phyloP scores from a whole-genome alignment of 257 asterid species.

The Ballota nigra region DNA sequence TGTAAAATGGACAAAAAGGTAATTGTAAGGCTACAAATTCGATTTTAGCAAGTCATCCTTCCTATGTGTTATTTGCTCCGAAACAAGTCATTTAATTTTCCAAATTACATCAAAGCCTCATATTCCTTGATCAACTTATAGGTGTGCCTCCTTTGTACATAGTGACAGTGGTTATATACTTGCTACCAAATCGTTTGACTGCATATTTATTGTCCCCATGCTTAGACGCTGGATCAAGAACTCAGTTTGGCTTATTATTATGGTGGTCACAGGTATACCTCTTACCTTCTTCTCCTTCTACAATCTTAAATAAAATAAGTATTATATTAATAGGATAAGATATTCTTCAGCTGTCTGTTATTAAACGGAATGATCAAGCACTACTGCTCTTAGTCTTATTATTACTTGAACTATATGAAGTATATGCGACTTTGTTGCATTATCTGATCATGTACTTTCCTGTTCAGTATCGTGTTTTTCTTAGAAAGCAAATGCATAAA shows the following conservation, averaged over 20 bases:
- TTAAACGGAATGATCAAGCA: too few relatives aligned
- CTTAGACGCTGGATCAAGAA: slow-evolving; percentile 92
- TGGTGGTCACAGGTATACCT: slow-evolving; percentile 98
- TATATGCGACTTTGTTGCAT: too few relatives aligned
- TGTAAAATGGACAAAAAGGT: too few relatives aligned
- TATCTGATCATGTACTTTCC: too few relatives aligned
- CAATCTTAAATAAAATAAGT: slow-evolving; percentile 7
- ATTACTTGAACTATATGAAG: too few relatives aligned
- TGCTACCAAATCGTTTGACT: slow-evolving; percentile 78
- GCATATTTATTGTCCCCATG: slow-evolving; percentile 88
- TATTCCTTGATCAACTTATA: slow-evolving; percentile 64
- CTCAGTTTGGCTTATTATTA: slow-evolving; percentile 85
- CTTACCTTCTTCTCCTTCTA: neutral
- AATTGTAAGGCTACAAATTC: too few relatives aligned
- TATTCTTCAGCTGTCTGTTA: too few relatives aligned
- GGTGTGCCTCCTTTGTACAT: slow-evolving; percentile 89
- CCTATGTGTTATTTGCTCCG: slow-evolving; percentile 68
- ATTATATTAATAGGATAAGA: neutral
- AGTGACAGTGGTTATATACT: slow-evolving; percentile 70
- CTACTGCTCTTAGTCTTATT: too few relatives aligned
- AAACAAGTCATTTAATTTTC: slow-evolving; percentile 41
- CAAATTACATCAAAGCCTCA: slow-evolving; percentile 39
- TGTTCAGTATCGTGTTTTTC: too few relatives aligned
- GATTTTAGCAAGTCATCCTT: too few relatives aligned
- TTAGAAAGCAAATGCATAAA: too few relatives aligned